These are phyloP conservation scores for Arxiozyma slooffiae DNA, from an alignment of 1,139 yeast species.

Conservation along the genomic window DNA sequence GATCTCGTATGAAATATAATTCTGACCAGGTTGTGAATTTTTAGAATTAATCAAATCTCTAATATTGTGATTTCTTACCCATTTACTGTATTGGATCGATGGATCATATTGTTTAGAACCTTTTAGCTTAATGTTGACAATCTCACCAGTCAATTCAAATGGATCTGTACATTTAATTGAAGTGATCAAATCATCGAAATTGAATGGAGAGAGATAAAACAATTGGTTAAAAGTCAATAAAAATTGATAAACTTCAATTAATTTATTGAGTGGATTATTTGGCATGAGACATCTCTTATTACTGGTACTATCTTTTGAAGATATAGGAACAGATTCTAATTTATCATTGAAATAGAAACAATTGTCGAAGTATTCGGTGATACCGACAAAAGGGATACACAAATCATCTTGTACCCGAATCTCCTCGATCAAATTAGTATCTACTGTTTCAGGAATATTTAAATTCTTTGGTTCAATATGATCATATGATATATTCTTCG, in stretches of 20 bases:
- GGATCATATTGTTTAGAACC: slow-evolving; percentile 1
- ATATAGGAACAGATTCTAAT: slow-evolving; percentile 15
- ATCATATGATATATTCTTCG: no score
- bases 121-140: slow-evolving; percentile 15
- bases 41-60: slow-evolving; percentile 13
- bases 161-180: slow-evolving; percentile 25
- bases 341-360: slow-evolving; percentile 13
- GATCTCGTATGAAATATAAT: slow-evolving; percentile 12
- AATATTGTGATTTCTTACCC: slow-evolving; percentile 13
- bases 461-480: no score
- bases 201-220: slow-evolving; percentile 18
- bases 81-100: slow-evolving; percentile 6
- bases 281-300: no score
- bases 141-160: slow-evolving; percentile 22
- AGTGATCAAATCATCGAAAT: slow-evolving; percentile 23
- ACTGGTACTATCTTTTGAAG: slow-evolving; percentile 5
- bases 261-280: not conserved
- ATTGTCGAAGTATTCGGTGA: slow-evolving; percentile 12
- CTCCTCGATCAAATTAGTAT: not conserved
- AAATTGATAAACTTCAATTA: slow-evolving; percentile 24
- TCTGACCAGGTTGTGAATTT: slow-evolving; percentile 6
- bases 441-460: not conserved
- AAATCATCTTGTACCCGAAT: slow-evolving; percentile 26
- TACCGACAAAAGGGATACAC: slow-evolving; percentile 24
- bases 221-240: slow-evolving; percentile 20